These are phyloP conservation scores for Maudiozyma saulgeensis DNA, from an alignment of 805 yeast genomes.

Conservation along the genomic window DNA sequence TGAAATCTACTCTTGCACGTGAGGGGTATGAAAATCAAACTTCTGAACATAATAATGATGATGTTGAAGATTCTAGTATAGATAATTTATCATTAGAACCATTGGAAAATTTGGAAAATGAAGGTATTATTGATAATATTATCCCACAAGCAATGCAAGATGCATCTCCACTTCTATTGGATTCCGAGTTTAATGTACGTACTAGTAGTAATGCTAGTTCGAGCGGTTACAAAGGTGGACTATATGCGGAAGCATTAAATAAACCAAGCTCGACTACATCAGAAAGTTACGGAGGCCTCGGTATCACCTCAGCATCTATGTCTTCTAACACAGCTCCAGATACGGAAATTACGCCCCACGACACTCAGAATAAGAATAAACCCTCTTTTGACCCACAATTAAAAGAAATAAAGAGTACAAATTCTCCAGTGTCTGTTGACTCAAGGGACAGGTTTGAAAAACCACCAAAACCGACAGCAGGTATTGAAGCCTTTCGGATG, in stretches of 20 bases:
- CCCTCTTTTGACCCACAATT: too few relatives aligned
- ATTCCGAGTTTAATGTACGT: neutral
- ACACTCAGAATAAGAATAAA: too few relatives aligned
- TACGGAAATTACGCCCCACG: neutral
- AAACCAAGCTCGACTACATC: neutral
- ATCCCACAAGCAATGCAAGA: neutral
- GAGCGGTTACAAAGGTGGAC: neutral
- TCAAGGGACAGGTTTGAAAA: neutral
- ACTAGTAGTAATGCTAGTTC: neutral
- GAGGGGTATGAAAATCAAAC: neutral
- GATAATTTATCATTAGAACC: conserved; percentile 1
- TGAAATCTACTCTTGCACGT: conserved; percentile 14
- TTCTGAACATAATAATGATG: neutral
- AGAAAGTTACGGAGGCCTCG: neutral
- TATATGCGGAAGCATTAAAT: neutral
- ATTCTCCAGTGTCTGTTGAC: neutral
- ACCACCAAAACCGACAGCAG: neutral
- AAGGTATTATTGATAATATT: neutral
- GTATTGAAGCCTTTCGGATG: neutral
- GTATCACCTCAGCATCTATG: neutral
- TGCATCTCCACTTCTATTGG: neutral
- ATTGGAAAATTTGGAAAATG: neutral
- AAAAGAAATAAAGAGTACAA: neutral
- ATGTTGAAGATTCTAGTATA: conserved; percentile 1
- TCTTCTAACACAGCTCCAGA: neutral